Percentiles rank a stretch among this genome's conserved stretches.
Evolutionary conservation across 1,284 basidiomycete species (phyloP).

Genomic region (Phenoliferia sp.): DNA sequence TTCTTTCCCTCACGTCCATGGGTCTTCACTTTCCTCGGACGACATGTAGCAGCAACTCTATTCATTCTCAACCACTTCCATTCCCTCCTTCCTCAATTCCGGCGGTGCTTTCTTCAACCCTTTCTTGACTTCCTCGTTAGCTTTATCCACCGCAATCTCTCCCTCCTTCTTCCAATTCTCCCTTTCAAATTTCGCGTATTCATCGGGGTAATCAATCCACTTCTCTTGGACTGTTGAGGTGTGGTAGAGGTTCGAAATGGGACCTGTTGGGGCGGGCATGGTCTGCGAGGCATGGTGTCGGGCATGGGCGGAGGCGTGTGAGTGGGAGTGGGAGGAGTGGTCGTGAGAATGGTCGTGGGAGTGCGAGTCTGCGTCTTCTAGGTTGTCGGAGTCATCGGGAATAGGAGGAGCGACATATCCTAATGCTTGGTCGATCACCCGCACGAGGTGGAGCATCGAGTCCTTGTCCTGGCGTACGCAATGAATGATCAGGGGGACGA

Average conservation of each 20-base stretch:
- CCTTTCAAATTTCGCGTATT: constrained; percentile 72
- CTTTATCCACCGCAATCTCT: constrained; percentile 32
- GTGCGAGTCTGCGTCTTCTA: constrained; percentile 1
- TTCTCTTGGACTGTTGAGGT: constrained; percentile 53
- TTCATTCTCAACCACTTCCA: background rate
- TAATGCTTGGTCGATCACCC: constrained; percentile 77
- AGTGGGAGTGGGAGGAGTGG: background rate
- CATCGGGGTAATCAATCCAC: constrained; percentile 38
- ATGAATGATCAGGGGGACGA: background rate
- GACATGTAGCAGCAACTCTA: no score
- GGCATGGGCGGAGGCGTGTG: constrained; percentile 31
- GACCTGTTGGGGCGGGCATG: constrained; percentile 47
- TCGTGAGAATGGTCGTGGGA: constrained; percentile 4
- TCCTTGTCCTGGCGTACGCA: constrained; percentile 64
- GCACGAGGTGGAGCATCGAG: constrained; percentile 82
- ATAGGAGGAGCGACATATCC: constrained; percentile 76
- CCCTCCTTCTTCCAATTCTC: constrained; percentile 46
- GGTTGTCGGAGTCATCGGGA: constrained; percentile 24
- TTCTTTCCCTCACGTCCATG: no score
- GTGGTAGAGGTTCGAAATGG: constrained; percentile 49
- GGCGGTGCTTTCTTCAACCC: background rate
- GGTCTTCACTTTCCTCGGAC: no score
- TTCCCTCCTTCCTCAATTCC: background rate
- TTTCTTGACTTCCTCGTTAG: constrained; percentile 16
- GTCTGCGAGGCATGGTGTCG: constrained; percentile 50